Percentiles rank a stretch among this genome's conserved stretches.
These are phyloP conservation scores for Pyronema omphalodes DNA, from an alignment of 495 filamentous ascomycete genomes.

Conservation along the genomic window DNA sequence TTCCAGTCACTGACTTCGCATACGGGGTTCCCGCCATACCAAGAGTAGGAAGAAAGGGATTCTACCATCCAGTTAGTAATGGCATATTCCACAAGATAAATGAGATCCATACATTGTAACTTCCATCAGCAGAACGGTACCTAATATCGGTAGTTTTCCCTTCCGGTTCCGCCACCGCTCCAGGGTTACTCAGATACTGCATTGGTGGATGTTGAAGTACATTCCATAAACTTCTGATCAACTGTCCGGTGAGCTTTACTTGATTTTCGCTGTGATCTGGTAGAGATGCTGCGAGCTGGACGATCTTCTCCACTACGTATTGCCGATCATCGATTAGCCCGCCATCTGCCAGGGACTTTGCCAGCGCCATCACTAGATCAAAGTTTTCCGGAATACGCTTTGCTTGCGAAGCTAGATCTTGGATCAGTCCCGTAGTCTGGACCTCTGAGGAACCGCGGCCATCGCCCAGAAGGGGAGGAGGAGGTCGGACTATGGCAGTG, in stretches of 20 bases:
- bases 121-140: constrained; percentile 52
- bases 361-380: not conserved
- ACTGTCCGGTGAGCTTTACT: constrained; percentile 7
- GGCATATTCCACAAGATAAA: not conserved
- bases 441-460: not conserved
- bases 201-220: constrained; percentile 47
- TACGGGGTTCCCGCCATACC: constrained; percentile 31
- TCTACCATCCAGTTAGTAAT: constrained; percentile 13
- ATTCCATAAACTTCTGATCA: constrained; percentile 40
- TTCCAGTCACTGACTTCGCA: constrained; percentile 20
- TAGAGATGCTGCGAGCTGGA: constrained; percentile 6
- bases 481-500: not conserved
- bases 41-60: constrained; percentile 31
- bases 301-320: constrained; percentile 9
- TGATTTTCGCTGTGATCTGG: constrained; percentile 5
- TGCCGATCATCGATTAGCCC: not conserved
- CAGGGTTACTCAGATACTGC: constrained; percentile 29
- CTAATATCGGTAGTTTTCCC: constrained; percentile 9
- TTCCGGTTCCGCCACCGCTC: not conserved
- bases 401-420: not conserved
- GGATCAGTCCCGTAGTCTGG: not conserved
- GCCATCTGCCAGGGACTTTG: not conserved
- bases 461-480: not conserved
- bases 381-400: not conserved
- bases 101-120: constrained; percentile 32